Conservation (phyloP, 495 filamentous ascomycete genomes). For the Paragyromitra xinjiangensis region DNA sequence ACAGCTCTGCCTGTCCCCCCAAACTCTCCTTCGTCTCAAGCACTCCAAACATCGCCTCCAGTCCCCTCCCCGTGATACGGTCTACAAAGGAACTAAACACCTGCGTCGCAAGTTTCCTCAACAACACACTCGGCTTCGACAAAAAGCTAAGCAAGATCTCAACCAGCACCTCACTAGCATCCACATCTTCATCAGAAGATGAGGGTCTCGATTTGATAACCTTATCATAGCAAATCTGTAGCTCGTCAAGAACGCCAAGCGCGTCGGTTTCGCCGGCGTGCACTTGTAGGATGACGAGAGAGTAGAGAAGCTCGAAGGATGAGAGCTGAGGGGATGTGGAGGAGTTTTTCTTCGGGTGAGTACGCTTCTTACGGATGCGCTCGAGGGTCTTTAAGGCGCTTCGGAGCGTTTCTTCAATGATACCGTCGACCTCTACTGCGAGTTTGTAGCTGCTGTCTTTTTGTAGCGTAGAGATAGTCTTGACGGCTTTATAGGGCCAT, state of each 20-base stretch:
- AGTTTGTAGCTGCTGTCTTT: conserved; percentile 60
- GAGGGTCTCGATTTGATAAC: conserved; percentile 56
- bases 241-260: conserved; percentile 74
- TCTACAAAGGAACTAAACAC: conserved; percentile 82
- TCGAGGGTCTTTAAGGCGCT: conserved; percentile 72
- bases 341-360: conserved; percentile 18
- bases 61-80: conserved; percentile 72
- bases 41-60: conserved; percentile 78
- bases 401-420: conserved; percentile 68
- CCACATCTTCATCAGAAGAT: conserved; percentile 61
- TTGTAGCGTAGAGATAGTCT: conserved; percentile 62
- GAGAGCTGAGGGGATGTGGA: conserved; percentile 58
- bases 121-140: conserved; percentile 82
- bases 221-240: conserved; percentile 75
- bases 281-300: conserved; percentile 85
- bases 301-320: conserved; percentile 82
- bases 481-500: conserved; percentile 65
- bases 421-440: conserved; percentile 70
- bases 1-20: conserved; percentile 84
- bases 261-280: conserved; percentile 89
- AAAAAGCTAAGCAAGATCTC: conserved; percentile 89
- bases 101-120: conserved; percentile 84
- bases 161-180: conserved; percentile 77
- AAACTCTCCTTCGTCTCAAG: conserved; percentile 81
- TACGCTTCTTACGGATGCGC: conserved; percentile 69